phyloP scores from a whole-genome alignment of 305 asterid species.

The Fraxinus sp. region DNA sequence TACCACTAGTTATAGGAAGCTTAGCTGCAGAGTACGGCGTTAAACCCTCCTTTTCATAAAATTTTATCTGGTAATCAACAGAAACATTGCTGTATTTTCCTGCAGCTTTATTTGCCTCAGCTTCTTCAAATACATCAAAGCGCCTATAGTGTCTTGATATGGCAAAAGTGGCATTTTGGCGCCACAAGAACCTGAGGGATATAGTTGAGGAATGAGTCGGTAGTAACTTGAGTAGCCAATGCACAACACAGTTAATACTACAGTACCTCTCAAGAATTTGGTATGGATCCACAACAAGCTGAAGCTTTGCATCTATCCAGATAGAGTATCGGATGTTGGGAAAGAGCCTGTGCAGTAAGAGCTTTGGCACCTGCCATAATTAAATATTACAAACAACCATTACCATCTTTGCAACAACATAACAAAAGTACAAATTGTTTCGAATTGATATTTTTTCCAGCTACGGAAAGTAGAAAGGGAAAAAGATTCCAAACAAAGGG shows the following conservation, averaged over 20 bases:
- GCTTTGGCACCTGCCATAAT: conserved; percentile 82
- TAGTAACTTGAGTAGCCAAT: neutral
- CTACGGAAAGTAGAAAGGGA: conserved; percentile 10
- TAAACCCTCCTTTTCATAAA: conserved; percentile 82
- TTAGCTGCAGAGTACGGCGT: conserved; percentile 77
- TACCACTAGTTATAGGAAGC: conserved; percentile 97
- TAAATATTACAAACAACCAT: conserved; percentile 10
- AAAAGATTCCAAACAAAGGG: conserved; percentile 12
- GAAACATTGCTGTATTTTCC: conserved; percentile 79
- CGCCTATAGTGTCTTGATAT: conserved; percentile 89
- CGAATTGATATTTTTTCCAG: neutral
- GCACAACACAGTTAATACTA: conserved; percentile 12
- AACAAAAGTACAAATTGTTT: conserved; percentile 6
- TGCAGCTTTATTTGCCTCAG: conserved; percentile 94
- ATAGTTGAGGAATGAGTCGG: conserved; percentile 9
- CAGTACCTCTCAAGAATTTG: conserved; percentile 88
- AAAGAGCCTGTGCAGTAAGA: conserved; percentile 88
- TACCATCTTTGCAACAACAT: conserved; percentile 14
- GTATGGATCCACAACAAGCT: conserved; percentile 91
- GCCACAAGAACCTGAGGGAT: conserved; percentile 83
- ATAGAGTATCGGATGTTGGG: conserved; percentile 83
- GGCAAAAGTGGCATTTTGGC: conserved; percentile 85
- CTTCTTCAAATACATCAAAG: conserved; percentile 92
- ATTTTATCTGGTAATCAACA: conserved; percentile 76
- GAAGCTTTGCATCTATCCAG: conserved; percentile 98